phyloP scores from a whole-genome alignment of 441 rosid genomes.

The Syzygium malaccense region DNA sequence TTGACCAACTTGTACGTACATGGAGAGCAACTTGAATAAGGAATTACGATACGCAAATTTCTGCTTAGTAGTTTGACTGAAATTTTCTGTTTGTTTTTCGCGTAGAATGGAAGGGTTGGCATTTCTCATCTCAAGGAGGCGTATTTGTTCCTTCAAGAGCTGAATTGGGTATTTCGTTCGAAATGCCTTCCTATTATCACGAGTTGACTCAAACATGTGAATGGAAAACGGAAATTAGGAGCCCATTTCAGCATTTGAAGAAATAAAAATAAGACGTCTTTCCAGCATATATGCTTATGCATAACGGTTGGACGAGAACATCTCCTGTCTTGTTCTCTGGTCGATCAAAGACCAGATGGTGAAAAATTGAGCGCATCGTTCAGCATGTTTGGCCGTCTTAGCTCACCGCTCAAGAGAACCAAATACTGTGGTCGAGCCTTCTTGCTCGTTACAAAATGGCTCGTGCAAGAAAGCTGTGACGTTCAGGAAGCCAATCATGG shows the following conservation, averaged over 20 bases:
- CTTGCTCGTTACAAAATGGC: neutral
- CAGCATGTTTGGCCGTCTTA: neutral
- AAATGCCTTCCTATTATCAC: neutral
- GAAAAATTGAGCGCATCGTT: neutral
- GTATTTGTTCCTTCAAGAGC: neutral
- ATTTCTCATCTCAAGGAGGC: neutral
- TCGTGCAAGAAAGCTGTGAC: neutral
- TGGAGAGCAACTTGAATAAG: neutral
- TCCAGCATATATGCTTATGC: neutral
- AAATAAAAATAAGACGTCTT: neutral
- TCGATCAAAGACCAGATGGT: neutral
- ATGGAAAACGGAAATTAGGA: neutral
- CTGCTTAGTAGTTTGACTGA: neutral
- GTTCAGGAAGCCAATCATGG: slow-evolving; percentile 38
- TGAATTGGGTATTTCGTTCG: neutral
- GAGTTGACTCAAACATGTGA: neutral
- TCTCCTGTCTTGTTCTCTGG: neutral
- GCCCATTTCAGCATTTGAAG: neutral
- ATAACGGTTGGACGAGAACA: neutral
- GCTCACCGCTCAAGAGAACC: neutral
- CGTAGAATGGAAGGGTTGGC: neutral
- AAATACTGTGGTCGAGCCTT: neutral
- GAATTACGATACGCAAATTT: neutral
- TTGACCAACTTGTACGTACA: neutral
- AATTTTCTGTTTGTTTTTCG: neutral